Evolutionary conservation across 495 filamentous ascomycete species (phyloP), one percentile per base, ranked within the genome.

Genomic region (Immersiella caudata): DNA sequence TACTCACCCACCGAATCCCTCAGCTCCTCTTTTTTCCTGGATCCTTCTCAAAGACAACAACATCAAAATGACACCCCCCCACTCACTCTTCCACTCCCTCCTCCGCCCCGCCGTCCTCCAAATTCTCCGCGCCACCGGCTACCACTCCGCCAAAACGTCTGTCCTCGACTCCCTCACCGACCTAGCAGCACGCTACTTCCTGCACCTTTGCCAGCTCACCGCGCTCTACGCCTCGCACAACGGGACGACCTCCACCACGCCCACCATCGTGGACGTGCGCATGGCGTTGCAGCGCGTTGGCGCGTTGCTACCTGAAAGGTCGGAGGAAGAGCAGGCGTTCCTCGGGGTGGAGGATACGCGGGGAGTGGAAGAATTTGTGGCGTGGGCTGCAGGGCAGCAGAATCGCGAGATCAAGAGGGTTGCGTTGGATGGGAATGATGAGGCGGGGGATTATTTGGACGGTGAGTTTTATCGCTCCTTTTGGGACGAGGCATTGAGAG

Each of bases 61-160:
- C 35, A 25, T 56, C 49, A 70, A 46, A 52, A 83, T 83, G 81
- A 70, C 81, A 59, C 75, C 79, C 12, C 77, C 82, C 16, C 74
- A 75, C 40, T 67, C 79, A 61, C 85, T 93, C 62, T 89, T 91
- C 79, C 88, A 89, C 76, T 85, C 92, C 36, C 88, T 96, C 70
- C 85, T 96, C 25, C 89, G 91, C 24, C 93, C 93, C 1, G 87
- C 88, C 33, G 85, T 96, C 64, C 86, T 96, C 64, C 91, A 95
- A 69, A 93, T 95, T 73, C 86, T 97, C 35, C 91, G 93, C 71
- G 92, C 93, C 33, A 85, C 91, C 35, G 93, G 93, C 79, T 96
- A 93, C 77, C 89, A 94, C 71, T 78, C 87, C 7, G 89, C 91
- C 2, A 85, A 86, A 27, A 87, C 90, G 5, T 88, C 89, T 0